Conservation (phyloP, 1,284 basidiomycete species). For the Ustilago hordei region DNA sequence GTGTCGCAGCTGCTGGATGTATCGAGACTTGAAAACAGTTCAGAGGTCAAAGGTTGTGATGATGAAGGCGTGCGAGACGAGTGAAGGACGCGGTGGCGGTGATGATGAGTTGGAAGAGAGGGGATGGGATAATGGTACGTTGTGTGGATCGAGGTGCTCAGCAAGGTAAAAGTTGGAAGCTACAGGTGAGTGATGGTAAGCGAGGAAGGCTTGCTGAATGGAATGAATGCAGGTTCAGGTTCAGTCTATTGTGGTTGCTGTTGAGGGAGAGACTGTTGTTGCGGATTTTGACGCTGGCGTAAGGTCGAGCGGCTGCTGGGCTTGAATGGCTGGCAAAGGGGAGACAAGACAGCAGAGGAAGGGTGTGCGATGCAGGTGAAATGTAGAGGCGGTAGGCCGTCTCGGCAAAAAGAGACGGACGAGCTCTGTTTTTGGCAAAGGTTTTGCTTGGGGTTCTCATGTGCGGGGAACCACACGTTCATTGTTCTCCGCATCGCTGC, state of each 20-base stretch:
- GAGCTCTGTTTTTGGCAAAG: constrained; percentile 16
- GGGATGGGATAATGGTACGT: neutral
- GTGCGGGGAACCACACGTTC: neutral
- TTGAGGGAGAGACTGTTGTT: neutral
- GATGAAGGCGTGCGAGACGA: neutral
- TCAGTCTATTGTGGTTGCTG: too few relatives aligned
- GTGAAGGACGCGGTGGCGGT: neutral
- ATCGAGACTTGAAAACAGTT: neutral
- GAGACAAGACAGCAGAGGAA: neutral
- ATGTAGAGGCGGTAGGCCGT: constrained; percentile 15
- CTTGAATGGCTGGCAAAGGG: neutral
- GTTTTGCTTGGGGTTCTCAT: neutral
- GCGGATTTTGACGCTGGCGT: neutral
- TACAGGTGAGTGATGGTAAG: constrained; percentile 1
- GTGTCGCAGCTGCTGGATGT: neutral
- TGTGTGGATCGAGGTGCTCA: constrained; percentile 1
- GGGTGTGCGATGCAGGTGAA: neutral
- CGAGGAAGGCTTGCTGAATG: neutral
- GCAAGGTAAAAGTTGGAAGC: constrained; percentile 2
- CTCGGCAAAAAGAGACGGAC: constrained; percentile 24
- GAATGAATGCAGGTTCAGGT: neutral
- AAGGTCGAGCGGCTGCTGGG: neutral
- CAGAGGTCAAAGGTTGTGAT: neutral
- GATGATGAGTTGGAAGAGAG: neutral
- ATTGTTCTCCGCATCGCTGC: neutral